phyloP scores from a whole-genome alignment of 2,329 filamentous ascomycete genomes.

The Trichocomaceae sp. region DNA sequence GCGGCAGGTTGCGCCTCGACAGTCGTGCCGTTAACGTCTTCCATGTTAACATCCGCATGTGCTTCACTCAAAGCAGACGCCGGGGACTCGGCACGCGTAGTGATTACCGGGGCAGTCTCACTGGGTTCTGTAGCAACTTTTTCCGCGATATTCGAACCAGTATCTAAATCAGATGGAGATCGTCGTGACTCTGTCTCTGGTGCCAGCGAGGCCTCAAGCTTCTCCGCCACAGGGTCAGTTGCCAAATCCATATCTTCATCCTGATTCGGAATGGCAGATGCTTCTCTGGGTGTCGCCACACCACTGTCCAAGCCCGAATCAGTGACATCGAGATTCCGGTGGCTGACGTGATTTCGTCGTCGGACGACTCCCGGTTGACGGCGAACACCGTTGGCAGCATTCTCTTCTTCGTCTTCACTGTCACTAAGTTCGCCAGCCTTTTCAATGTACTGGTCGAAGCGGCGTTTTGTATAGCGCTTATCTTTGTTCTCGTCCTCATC shows the following conservation, averaged over 20 bases:
- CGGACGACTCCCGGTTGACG: conserved; percentile 44
- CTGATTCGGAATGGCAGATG: conserved; percentile 39
- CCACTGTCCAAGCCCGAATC: conserved; percentile 50
- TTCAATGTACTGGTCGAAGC: conserved; percentile 71
- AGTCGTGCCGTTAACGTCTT: conserved; percentile 27
- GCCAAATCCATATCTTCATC: conserved; percentile 38
- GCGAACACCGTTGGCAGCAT: conserved; percentile 61
- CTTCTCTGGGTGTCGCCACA: conserved; percentile 40
- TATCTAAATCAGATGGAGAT: conserved; percentile 26
- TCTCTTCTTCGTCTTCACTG: conserved; percentile 81
- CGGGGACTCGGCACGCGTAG: conserved; percentile 25
- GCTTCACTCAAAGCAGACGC: conserved; percentile 24
- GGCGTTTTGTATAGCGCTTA: conserved; percentile 69
- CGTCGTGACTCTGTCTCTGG: conserved; percentile 23
- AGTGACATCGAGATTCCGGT: conserved; percentile 51
- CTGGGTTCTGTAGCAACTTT: conserved; percentile 27
- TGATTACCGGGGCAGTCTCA: conserved; percentile 24
- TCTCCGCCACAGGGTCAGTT: conserved; percentile 36
- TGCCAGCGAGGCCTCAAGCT: conserved; percentile 31
- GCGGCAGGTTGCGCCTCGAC: conserved; percentile 15
- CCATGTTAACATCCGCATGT: conserved; percentile 25
- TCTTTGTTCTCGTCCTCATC: conserved; percentile 87
- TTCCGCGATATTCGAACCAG: conserved; percentile 27
- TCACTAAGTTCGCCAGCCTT: conserved; percentile 78
- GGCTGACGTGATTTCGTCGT: conserved; percentile 56